Evolutionary conservation across 768 basidiomycete genomes (phyloP), one percentile per base, ranked within the genome.

Genomic region (Pleurotus citrinopileatus): DNA sequence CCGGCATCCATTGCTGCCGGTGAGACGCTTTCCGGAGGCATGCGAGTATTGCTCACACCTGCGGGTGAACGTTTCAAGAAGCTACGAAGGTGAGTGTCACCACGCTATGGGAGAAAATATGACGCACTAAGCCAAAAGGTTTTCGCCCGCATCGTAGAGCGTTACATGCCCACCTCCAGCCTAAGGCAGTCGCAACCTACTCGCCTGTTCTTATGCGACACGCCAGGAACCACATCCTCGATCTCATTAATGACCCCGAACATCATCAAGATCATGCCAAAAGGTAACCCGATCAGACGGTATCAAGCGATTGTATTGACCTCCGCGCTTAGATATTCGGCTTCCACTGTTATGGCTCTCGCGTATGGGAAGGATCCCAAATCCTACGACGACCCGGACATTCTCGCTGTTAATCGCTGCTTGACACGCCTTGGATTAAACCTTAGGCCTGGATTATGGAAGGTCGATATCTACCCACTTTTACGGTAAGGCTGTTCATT

Each of bases 31-130:
- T 81, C 79, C 0, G 79, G 82, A 2, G 84, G 83, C 0, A 78
- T 86, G 72, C 68, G 84, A 0, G 72, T 81, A 55, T 61, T 86
- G 46, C 70, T 84, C 6, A 81, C 79, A 2, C 76, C 77, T 0
- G 78, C 78, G 2, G 83, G 82, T 1, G 82, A 83, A 23, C 70
- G 77, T 38, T 82, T 85, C 61, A 80, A 81, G 64, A 82, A 78
- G 65, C 77, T 85, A 69, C 74, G 84, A 53, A 78, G 74, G 82
- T 83, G 55, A 53, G 65, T 63, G 42, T 27, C 10, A 1, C 42
- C 28, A 28, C 17, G 2, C 13, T 42, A 29, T 15, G 19, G n/a
- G 26, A 17, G 28, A n/a, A n/a, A n/a, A n/a, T n/a, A n/a, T n/a
- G n/a, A n/a, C n/a, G n/a, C n/a, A n/a, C 26, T 42, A 7, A 28